Base-by-base conservation (phyloP, 805 yeast species). In the Yarrowia sp. region DNA sequence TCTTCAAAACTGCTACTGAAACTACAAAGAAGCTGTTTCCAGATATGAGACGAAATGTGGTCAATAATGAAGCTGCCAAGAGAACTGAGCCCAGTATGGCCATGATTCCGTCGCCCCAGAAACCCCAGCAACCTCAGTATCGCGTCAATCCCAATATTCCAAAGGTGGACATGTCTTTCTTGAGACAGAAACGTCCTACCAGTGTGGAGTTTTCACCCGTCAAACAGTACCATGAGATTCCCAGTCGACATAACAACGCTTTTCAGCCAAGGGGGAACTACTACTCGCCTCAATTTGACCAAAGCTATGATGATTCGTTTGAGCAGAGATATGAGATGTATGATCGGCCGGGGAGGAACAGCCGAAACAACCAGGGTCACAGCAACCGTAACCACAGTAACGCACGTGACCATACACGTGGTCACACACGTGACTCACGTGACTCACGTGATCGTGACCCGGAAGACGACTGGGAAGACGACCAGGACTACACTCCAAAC, bases 21-120 rank as follows among this genome's bases (percentile, higher is more conserved):
- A 51, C 60, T 5, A 51, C 60, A 2, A 17, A 36, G 11, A 55
- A 55, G 28, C 31, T 28, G 39, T 39, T 55, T 4, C 61, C 61
- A 1, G 61, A 55, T 13, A 55, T 55, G 61, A n/a, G 61, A 55
- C 45, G 61, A 28, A 55, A 31, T n/a, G 47, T 55, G 45, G 61
- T 39, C 31, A 39, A 55, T 22, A 55, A 55, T 1, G 60, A 51
- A 22, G 60, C 60, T 14, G 4, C 43, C 3, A 51, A 51, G 14
- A 18, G 44, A 8, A 38, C 60, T 1, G 44, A 51, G 8, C 44
- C 43, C 7, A 36, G 44, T 36, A 55, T 55, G 61, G 61, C 61
- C 31, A 55, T 55, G 61, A 17, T 55, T 10, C 61, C 61, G 1
- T 55, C 61, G 15, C 61, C 61, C 4, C 45, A 55, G 28, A 55